Conservation (phyloP, 73 alveolate genomes). For the Blepharisma japonicum region DNA sequence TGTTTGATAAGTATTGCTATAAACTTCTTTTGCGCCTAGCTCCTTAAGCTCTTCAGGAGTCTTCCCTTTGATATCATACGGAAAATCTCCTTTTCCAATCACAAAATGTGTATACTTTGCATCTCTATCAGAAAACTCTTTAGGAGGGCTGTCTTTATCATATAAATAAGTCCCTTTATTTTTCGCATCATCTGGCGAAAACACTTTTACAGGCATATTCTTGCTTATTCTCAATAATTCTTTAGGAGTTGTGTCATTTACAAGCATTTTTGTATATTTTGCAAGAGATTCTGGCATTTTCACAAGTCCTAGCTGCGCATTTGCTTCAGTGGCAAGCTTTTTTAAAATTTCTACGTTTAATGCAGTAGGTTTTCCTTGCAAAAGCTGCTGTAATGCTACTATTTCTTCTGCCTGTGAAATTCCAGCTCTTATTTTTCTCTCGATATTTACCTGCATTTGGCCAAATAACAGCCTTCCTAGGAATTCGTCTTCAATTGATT, state of each 20-base stretch:
- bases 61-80: conserved; percentile 15
- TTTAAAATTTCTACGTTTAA: background rate
- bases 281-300: background rate
- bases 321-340: background rate
- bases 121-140: background rate
- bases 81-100: background rate
- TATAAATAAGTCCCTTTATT: background rate
- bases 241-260: too few relatives aligned
- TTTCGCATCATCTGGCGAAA: background rate
- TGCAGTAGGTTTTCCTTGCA: background rate
- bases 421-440: background rate
- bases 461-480: background rate
- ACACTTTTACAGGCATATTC: background rate
- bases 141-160: background rate
- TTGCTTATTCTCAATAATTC: background rate
- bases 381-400: background rate
- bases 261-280: background rate
- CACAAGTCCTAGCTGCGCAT: background rate
- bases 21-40: background rate
- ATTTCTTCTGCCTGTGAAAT: conserved; percentile 1
- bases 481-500: background rate
- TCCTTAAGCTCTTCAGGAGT: background rate
- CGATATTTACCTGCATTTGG: background rate
- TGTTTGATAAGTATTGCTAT: background rate
- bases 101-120: background rate